Conservation (phyloP, 495 filamentous ascomycete genomes). For the Patellaria atrata region DNA sequence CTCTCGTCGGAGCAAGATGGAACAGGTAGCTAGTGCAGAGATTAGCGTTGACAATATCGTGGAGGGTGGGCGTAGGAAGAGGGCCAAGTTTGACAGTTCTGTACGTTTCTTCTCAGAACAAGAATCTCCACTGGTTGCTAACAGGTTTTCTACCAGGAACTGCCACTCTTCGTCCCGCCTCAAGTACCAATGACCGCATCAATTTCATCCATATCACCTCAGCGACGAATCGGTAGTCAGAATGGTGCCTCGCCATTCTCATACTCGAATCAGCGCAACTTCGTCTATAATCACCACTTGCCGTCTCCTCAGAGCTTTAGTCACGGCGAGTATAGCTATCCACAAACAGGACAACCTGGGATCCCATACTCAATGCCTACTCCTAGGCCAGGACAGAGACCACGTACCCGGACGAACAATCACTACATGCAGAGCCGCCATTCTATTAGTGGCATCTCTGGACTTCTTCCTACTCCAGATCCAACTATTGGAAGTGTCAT, state of each 20-base stretch:
- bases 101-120: conserved; percentile 41
- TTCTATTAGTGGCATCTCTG: conserved; percentile 35
- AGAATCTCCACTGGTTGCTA: conserved; percentile 2
- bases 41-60: conserved; percentile 97
- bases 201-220: conserved; percentile 82
- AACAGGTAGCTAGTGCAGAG: conserved; percentile 81
- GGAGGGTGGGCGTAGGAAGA: conserved; percentile 86
- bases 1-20: conserved; percentile 57
- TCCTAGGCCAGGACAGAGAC: conserved; percentile 43
- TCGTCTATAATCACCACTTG: conserved; percentile 53
- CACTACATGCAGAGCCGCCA: conserved; percentile 32
- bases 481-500: conserved; percentile 89
- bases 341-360: conserved; percentile 25
- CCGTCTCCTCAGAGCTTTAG: conserved; percentile 69
- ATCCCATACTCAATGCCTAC: conserved; percentile 42
- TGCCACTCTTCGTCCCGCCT: conserved; percentile 85
- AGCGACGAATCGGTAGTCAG: conserved; percentile 52
- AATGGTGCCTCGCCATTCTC: conserved; percentile 54
- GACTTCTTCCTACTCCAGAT: conserved; percentile 66
- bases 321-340: conserved; percentile 35
- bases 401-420: conserved; percentile 44
- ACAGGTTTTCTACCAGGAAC: conserved; percentile 46
- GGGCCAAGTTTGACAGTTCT: conserved; percentile 93
- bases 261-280: conserved; percentile 55
- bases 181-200: conserved; percentile 82